Conservation (phyloP, 768 basidiomycete genomes). For the Pleurotus tuoliensis region DNA sequence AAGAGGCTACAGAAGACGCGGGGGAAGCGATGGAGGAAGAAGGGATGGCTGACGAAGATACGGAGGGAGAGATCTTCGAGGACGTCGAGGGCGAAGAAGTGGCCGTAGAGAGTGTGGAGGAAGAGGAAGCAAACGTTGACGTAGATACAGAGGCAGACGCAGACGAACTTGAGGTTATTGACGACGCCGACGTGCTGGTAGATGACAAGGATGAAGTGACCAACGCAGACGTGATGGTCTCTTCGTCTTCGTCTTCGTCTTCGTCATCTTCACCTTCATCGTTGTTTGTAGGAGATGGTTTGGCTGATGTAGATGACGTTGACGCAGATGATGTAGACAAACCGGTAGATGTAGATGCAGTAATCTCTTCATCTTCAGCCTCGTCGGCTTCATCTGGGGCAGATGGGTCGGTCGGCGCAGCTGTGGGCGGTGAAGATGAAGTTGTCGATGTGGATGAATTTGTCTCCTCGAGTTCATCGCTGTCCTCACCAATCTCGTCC, state of each 20-base stretch:
- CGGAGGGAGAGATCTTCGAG: background rate
- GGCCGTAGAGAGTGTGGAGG: constrained; percentile 15
- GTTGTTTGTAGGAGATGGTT: too few species aligned
- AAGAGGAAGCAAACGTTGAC: constrained; percentile 17
- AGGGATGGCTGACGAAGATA: background rate
- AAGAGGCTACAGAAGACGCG: background rate
- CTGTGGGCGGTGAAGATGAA: background rate
- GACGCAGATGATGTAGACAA: too few species aligned
- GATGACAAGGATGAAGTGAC: background rate
- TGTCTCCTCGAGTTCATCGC: too few species aligned
- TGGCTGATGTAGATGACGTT: too few species aligned
- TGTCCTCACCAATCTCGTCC: too few species aligned
- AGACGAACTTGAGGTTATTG: constrained; percentile 4
- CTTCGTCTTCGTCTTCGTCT: too few species aligned
- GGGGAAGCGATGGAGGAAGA: background rate
- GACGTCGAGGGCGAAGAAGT: background rate
- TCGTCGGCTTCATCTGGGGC: too few species aligned
- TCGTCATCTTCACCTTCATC: too few species aligned
- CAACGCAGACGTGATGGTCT: too few species aligned
- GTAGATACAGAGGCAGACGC: constrained; percentile 24
- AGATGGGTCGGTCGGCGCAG: background rate
- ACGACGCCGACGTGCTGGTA: constrained; percentile 10
- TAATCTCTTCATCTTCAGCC: too few species aligned
- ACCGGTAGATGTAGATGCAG: too few species aligned
- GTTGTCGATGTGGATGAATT: background rate